Conservation (phyloP, 2,329 filamentous ascomycete species). For the Cryphonectria parasitica region DNA sequence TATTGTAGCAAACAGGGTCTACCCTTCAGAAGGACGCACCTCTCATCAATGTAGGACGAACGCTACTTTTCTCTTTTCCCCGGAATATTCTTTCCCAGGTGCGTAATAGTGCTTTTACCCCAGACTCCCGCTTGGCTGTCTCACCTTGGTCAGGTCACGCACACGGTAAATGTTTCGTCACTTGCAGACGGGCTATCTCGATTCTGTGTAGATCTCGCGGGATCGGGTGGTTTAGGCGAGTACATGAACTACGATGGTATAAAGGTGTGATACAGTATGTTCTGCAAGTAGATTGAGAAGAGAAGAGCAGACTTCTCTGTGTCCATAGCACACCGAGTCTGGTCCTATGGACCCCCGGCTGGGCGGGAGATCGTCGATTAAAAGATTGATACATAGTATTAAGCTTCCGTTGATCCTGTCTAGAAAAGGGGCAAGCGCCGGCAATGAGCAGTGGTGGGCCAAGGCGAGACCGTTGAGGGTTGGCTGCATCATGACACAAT, state of each 20-base stretch:
- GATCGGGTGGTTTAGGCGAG: background rate
- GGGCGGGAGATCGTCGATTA: conserved; percentile 2
- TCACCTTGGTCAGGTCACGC: background rate
- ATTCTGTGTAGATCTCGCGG: background rate
- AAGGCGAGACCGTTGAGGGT: background rate
- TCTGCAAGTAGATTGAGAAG: no score
- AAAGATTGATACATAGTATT: background rate
- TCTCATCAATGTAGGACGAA: conserved; percentile 7
- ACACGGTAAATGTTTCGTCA: background rate
- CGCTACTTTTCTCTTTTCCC: conserved; percentile 4
- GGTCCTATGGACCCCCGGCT: background rate
- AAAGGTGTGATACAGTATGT: background rate
- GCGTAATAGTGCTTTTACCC: background rate
- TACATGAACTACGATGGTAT: background rate
- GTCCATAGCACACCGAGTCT: background rate
- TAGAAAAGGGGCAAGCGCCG: conserved; percentile 10
- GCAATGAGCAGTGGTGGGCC: conserved; percentile 3
- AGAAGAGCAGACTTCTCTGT: background rate
- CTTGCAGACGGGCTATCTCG: background rate
- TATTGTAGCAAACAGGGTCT: background rate
- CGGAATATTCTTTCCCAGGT: background rate
- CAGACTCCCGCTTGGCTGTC: background rate
- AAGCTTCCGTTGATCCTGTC: background rate
- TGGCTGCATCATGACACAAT: conserved; percentile 7
- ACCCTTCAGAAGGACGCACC: background rate